Conservation (phyloP, 257 asterid genomes). For the Nicotiana attenuata region DNA sequence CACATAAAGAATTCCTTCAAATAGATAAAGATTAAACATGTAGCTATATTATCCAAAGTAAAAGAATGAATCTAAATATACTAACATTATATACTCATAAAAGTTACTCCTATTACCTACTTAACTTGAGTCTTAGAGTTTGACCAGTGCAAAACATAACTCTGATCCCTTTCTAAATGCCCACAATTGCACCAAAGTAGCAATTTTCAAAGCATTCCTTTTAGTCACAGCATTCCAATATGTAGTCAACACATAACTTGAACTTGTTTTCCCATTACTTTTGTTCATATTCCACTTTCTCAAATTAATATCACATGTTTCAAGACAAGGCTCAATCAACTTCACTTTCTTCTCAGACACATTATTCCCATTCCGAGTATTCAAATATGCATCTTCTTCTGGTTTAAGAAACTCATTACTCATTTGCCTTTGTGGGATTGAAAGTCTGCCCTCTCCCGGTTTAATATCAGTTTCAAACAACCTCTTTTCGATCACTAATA, state of each 20-base stretch:
- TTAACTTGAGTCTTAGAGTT: neutral
- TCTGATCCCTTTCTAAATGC: neutral
- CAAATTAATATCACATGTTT: neutral
- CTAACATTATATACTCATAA: too few relatives aligned
- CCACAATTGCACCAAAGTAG: neutral
- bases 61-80: too few relatives aligned
- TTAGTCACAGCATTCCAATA: neutral
- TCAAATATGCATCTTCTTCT: neutral
- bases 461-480: neutral
- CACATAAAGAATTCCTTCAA: too few relatives aligned
- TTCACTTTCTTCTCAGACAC: neutral
- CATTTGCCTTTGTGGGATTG: neutral
- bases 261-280: neutral
- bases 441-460: neutral
- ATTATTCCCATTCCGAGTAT: fast-evolving
- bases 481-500: neutral
- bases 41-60: too few relatives aligned
- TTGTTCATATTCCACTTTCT: neutral
- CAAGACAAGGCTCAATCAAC: neutral
- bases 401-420: neutral
- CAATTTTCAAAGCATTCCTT: neutral
- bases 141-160: neutral
- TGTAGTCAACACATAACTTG: neutral
- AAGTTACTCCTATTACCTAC: neutral
- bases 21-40: too few relatives aligned